Conservation (phyloP, 257 asterid genomes). For the Vinca minor region DNA sequence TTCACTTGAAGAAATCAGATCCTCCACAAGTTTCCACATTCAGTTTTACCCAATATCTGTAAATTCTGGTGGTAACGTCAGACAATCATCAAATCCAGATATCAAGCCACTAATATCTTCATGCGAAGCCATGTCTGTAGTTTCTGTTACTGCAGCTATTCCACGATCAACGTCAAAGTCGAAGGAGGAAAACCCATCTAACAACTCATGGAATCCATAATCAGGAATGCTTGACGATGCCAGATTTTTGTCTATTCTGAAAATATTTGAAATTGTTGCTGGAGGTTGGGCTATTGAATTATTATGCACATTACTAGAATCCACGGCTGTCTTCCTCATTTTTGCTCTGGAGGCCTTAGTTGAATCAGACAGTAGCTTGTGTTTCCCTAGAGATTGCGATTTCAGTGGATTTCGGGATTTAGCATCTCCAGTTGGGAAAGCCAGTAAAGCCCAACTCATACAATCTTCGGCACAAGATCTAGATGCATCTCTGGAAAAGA, state of each 20-base stretch:
- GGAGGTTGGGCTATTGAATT: slow-evolving; percentile 27
- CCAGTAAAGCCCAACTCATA: slow-evolving; percentile 36
- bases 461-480: slow-evolving; percentile 29
- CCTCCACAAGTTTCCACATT: slow-evolving; percentile 14
- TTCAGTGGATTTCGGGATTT: slow-evolving; percentile 30
- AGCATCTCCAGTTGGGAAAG: slow-evolving; percentile 35
- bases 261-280: slow-evolving; percentile 27
- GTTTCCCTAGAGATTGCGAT: slow-evolving; percentile 44
- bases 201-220: slow-evolving; percentile 26
- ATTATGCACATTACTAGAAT: slow-evolving; percentile 22
- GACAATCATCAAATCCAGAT: slow-evolving; percentile 57
- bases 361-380: slow-evolving; percentile 45
- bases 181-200: slow-evolving; percentile 16
- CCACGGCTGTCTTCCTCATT: slow-evolving; percentile 40
- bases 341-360: slow-evolving; percentile 51
- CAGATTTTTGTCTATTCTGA: slow-evolving; percentile 23
- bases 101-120: slow-evolving; percentile 36
- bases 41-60: slow-evolving; percentile 53
- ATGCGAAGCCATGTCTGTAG: slow-evolving; percentile 25
- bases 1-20: slow-evolving; percentile 18
- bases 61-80: slow-evolving; percentile 47
- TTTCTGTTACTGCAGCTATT: slow-evolving; percentile 19
- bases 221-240: slow-evolving; percentile 34
- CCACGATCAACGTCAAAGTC: slow-evolving; percentile 34
- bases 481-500: slow-evolving; percentile 36